phyloP scores from a whole-genome alignment of 2,329 filamentous ascomycete species.

The Ophiostoma ulmi region DNA sequence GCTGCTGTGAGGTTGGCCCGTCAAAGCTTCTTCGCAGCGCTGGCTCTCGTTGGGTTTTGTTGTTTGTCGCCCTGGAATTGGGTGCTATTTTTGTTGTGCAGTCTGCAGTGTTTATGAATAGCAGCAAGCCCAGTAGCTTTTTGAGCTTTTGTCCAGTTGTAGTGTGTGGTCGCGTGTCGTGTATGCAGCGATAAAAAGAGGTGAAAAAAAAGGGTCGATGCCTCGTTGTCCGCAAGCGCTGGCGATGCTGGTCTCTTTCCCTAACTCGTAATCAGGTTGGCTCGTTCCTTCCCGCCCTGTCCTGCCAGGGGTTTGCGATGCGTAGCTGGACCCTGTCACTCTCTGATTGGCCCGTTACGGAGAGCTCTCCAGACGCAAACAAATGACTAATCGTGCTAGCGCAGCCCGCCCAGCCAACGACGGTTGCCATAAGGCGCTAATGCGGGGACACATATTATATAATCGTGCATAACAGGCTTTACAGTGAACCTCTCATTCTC shows the following conservation, averaged over 20 bases:
- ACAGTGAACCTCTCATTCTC: not conserved
- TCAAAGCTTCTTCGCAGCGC: not conserved
- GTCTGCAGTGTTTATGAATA: not conserved
- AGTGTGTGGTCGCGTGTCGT: not conserved
- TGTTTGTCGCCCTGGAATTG: not conserved
- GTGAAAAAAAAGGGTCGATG: not conserved
- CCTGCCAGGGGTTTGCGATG: conserved; percentile 17
- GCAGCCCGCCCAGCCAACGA: conserved; percentile 12
- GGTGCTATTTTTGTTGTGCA: not conserved
- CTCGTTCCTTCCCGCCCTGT: conserved; percentile 16
- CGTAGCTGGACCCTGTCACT: conserved; percentile 1
- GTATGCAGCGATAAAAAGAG: not conserved
- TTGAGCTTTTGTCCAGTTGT: not conserved
- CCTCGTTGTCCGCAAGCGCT: conserved; percentile 17
- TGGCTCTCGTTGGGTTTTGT: not conserved
- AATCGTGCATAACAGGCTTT: not conserved
- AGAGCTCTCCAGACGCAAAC: conserved; percentile 14
- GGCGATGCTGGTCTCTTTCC: conserved; percentile 15
- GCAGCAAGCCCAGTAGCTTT: not conserved
- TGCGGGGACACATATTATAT: not conserved
- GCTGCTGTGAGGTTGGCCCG: not conserved
- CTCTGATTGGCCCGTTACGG: not conserved
- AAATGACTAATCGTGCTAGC: conserved; percentile 21
- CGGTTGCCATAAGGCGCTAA: conserved; percentile 17
- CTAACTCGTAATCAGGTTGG: not conserved